phyloP scores from a whole-genome alignment of 2,329 filamentous ascomycete species.

The Aspergillus flavus region DNA sequence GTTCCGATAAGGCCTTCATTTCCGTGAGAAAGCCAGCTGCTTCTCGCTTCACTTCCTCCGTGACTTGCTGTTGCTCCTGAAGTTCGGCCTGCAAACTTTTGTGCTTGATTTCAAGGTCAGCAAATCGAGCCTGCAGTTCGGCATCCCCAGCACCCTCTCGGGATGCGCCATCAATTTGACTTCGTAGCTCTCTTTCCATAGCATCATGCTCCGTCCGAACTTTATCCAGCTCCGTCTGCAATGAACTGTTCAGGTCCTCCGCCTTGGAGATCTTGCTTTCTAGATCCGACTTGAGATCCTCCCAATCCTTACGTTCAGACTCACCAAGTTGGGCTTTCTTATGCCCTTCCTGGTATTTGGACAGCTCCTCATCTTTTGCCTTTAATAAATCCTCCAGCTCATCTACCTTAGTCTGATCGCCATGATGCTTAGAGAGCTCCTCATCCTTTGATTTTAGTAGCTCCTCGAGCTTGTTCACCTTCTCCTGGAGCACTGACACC shows the following conservation, averaged over 20 bases:
- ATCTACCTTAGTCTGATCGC: constrained; percentile 61
- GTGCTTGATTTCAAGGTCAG: constrained; percentile 63
- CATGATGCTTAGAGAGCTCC: constrained; percentile 64
- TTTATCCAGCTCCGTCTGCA: constrained; percentile 77
- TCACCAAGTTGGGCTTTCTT: constrained; percentile 47
- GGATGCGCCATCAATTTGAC: constrained; percentile 57
- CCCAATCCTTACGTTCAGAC: constrained; percentile 71
- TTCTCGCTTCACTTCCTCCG: constrained; percentile 82
- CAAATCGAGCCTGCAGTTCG: constrained; percentile 64
- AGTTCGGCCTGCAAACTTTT: constrained; percentile 67
- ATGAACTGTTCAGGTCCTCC: constrained; percentile 73
- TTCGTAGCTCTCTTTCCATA: constrained; percentile 64
- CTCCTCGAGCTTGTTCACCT: constrained; percentile 71
- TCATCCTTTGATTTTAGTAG: constrained; percentile 71
- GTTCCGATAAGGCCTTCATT: constrained; percentile 83
- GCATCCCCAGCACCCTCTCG: constrained; percentile 44
- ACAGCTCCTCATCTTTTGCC: constrained; percentile 71
- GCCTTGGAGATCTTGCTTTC: constrained; percentile 75
- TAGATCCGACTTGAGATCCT: constrained; percentile 65
- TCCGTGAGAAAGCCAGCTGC: constrained; percentile 82
- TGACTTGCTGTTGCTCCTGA: constrained; percentile 75
- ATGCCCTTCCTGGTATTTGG: constrained; percentile 62
- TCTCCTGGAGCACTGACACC: constrained; percentile 72
- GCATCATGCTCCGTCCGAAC: constrained; percentile 69
- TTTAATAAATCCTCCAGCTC: constrained; percentile 70